phyloP scores from a whole-genome alignment of 2,329 filamentous ascomycete species.

The Nemania diffusa region DNA sequence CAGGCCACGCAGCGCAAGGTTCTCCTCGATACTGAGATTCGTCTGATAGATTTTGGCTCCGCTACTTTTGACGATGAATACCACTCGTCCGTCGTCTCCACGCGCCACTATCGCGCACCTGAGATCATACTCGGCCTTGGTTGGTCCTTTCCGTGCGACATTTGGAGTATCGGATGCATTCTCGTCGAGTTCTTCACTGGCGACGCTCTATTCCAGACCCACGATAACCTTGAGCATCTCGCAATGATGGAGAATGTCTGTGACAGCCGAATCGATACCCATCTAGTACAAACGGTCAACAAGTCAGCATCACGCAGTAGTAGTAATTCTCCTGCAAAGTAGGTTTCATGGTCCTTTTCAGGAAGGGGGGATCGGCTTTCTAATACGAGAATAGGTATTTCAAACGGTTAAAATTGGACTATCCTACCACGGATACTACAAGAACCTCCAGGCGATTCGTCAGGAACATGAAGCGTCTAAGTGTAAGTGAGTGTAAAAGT shows the following conservation, averaged over 20 bases:
- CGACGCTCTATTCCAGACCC: conserved; percentile 76
- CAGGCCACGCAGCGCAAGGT: conserved; percentile 73
- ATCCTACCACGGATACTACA: conserved; percentile 71
- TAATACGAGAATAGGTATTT: conserved; percentile 66
- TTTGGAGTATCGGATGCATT: conserved; percentile 80
- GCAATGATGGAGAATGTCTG: conserved; percentile 81
- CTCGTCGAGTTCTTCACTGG: conserved; percentile 78
- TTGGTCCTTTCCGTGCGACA: conserved; percentile 78
- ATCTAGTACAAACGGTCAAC: conserved; percentile 67
- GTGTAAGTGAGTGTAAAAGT: conserved; percentile 60
- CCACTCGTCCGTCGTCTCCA: conserved; percentile 76
- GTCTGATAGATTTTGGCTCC: conserved; percentile 77
- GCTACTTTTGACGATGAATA: conserved; percentile 79
- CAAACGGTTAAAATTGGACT: conserved; percentile 72
- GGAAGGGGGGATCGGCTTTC: conserved; percentile 19
- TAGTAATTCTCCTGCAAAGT: conserved; percentile 73
- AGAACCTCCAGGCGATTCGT: conserved; percentile 73
- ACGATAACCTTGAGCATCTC: conserved; percentile 77
- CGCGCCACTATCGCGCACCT: conserved; percentile 74
- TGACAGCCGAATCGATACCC: conserved; percentile 66
- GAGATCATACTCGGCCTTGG: conserved; percentile 77
- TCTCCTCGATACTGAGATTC: conserved; percentile 74
- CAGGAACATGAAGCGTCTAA: conserved; percentile 75
- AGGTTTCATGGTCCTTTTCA: conserved; percentile 35
- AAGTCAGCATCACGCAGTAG: conserved; percentile 66